Base-by-base conservation (phyloP, 768 basidiomycete species). In the Imleria badia region DNA sequence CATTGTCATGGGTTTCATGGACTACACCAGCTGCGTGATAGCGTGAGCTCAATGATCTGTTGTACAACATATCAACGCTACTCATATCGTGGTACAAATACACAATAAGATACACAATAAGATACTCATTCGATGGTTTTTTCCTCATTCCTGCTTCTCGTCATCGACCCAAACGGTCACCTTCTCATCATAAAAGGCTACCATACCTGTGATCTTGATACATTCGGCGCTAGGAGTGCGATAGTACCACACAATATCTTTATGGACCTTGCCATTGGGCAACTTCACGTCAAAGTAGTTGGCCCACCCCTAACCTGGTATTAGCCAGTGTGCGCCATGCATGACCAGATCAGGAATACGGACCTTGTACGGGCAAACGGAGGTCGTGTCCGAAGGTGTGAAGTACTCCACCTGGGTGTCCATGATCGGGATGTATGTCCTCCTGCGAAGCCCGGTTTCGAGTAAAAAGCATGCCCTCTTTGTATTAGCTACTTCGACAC, bases 361-460 rank as follows among this genome's bases (percentile, higher is more conserved):
- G 45, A 81, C 86, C 78, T 88, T 87, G 75, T 86, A 88, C 2
- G 84, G 85, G 60, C 85, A 87, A 20, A 62, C 67, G 0, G 80
- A 78, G 1, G 66, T 77, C 9, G 75, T 69, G 12, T 77, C 66
- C 5, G 85, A 83, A 8, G 74, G 71, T 33, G 61, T 67, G 56
- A 86, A 73, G 5, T 82, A 66, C 23, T 82, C 81, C 50, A 85
- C 59, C 30, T 72, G 72, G 52, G 76, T 78, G 64, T 86, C 81
- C 13, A 75, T 76, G 67, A 80, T 77, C 1, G 84, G 83, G 22
- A 87, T 81, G 66, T 86, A 86, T 5, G 78, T 83, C 45, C 86
- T 76, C 41, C 78, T 76, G 2, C 75, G 79, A 30, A 86, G 69
- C 26, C 75, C 66, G 3, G 83, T 86, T 61, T 87, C 86, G 60